Percentiles rank a stretch among this genome's conserved stretches.
These are phyloP conservation scores for Thermochaetoides dissita DNA, from an alignment of 2,329 filamentous ascomycete genomes.

Conservation along the genomic window DNA sequence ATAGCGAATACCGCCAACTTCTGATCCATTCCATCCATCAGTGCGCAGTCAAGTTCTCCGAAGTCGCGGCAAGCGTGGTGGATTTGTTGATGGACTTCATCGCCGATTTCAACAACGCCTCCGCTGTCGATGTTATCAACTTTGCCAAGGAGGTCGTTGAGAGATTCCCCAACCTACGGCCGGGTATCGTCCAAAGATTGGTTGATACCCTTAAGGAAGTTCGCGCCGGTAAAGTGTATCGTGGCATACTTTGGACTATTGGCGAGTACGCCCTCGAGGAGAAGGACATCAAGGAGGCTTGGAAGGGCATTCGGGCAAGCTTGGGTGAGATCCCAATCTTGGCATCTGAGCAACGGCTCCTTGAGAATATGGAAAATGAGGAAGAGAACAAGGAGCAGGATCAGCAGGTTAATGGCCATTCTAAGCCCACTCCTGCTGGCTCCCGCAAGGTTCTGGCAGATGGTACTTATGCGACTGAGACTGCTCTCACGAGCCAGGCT, in stretches of 20 bases:
- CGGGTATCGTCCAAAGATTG: conserved; percentile 74
- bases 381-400: conserved; percentile 44
- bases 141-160: conserved; percentile 99
- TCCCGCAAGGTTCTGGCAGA: conserved; percentile 88
- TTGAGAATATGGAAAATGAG: conserved; percentile 69
- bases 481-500: conserved; percentile 83
- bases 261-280: conserved; percentile 93
- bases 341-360: conserved; percentile 78
- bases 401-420: conserved; percentile 64
- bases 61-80: conserved; percentile 92
- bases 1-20: conserved; percentile 83
- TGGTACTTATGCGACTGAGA: conserved; percentile 95
- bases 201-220: conserved; percentile 88
- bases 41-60: conserved; percentile 97
- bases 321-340: conserved; percentile 95
- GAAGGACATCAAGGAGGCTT: conserved; percentile 86
- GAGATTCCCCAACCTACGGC: conserved; percentile 82
- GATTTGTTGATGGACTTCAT: conserved; percentile 98
- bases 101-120: conserved; percentile 92
- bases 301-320: conserved; percentile 89
- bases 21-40: conserved; percentile 96
- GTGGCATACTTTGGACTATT: conserved; percentile 92
- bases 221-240: conserved; percentile 90
- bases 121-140: conserved; percentile 91
- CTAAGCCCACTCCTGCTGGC: conserved; percentile 60